Evolutionary conservation across 306 rosid species (phyloP).

Genomic region (Prunus armeniaca): DNA sequence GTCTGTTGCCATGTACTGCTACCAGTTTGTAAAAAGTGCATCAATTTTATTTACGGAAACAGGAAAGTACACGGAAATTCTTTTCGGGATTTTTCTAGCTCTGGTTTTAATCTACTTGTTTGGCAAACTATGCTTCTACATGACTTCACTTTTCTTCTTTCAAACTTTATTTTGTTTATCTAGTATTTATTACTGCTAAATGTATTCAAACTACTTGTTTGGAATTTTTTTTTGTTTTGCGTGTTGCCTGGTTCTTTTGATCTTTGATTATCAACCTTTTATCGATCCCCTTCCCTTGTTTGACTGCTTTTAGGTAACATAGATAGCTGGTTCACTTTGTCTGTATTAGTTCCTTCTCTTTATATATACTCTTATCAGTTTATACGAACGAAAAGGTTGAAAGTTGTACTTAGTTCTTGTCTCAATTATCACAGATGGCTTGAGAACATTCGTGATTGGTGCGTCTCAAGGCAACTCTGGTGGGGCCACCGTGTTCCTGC

Average conservation of each 20-base stretch:
- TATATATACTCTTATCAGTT: background rate
- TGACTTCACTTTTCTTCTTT: too few relatives aligned
- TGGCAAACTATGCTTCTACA: too few relatives aligned
- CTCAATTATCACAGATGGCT: slow-evolving; percentile 70
- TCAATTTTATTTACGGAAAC: too few relatives aligned
- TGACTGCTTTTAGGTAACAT: background rate
- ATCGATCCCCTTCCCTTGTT: background rate
- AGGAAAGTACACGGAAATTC: too few relatives aligned
- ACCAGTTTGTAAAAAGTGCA: too few relatives aligned
- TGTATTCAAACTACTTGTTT: background rate
- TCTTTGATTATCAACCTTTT: background rate
- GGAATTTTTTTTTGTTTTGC: background rate
- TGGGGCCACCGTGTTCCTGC: slow-evolving; percentile 99
- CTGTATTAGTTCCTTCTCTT: background rate
- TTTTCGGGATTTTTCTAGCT: too few relatives aligned
- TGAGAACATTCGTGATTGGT: slow-evolving; percentile 90
- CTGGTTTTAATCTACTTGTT: too few relatives aligned
- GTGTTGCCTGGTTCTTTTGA: background rate
- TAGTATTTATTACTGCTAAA: too few relatives aligned
- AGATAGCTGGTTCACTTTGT: background rate
- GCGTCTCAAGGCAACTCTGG: slow-evolving; percentile 95
- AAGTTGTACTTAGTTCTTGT: slow-evolving; percentile 13
- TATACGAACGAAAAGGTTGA: background rate
- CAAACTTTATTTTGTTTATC: too few relatives aligned
- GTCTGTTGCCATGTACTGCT: background rate